phyloP scores from a whole-genome alignment of 2,329 filamentous ascomycete genomes.

The Talaromyces funiculosus region DNA sequence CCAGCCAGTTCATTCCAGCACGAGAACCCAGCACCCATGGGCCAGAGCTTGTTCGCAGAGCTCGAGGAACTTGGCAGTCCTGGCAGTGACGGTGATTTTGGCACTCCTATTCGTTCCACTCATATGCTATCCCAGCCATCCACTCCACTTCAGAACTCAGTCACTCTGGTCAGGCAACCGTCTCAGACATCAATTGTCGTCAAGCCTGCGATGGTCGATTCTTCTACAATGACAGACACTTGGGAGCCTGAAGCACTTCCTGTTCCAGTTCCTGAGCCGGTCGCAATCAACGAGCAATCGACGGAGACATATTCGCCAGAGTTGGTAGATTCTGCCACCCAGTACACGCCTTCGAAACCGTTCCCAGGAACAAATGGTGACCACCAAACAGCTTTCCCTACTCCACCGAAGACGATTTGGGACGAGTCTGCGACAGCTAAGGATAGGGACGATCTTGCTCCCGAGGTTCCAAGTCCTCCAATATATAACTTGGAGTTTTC shows the following conservation, averaged over 20 bases:
- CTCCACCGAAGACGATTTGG: conserved; percentile 38
- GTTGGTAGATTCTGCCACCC: conserved; percentile 37
- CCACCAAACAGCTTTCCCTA: conserved; percentile 27
- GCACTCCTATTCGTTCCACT: conserved; percentile 29
- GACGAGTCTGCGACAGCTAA: conserved; percentile 24
- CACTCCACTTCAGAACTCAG: conserved; percentile 33
- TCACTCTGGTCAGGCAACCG: conserved; percentile 26
- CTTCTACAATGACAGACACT: conserved; percentile 58
- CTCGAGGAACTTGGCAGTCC: conserved; percentile 69
- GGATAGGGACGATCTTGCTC: conserved; percentile 10
- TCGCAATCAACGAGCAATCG: background rate
- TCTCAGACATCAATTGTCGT: conserved; percentile 26
- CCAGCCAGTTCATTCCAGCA: conserved; percentile 49
- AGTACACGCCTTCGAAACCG: conserved; percentile 37
- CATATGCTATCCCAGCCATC: conserved; percentile 32
- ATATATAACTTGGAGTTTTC: conserved; percentile 28
- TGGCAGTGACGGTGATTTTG: conserved; percentile 65
- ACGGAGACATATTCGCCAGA: conserved; percentile 19
- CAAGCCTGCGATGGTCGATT: conserved; percentile 51
- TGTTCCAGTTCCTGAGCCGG: background rate
- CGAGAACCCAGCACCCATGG: conserved; percentile 44
- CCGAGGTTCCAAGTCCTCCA: conserved; percentile 18
- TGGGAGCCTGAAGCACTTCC: conserved; percentile 35
- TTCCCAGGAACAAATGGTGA: conserved; percentile 21
- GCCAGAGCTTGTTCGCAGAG: conserved; percentile 86